These are phyloP conservation scores for Dothiorella sarmentorum DNA, from an alignment of 2,329 filamentous ascomycete genomes.

Conservation along the genomic window DNA sequence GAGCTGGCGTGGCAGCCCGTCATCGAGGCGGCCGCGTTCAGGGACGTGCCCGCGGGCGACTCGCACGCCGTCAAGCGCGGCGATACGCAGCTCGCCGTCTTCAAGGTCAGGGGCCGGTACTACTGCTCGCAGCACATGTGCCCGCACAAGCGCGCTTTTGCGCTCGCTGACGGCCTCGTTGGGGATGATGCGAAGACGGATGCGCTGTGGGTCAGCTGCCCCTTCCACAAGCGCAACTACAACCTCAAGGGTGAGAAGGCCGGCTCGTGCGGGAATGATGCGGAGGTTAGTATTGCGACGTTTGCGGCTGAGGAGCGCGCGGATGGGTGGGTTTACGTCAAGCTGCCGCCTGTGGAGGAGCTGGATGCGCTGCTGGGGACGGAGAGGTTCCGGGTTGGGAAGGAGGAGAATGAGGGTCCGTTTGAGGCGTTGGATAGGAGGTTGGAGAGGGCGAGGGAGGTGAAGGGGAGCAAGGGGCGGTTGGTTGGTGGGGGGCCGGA, in stretches of 20 bases:
- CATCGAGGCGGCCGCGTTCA: constrained; percentile 67
- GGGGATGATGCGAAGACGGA: constrained; percentile 60
- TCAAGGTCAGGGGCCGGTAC: constrained; percentile 75
- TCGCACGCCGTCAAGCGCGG: constrained; percentile 77
- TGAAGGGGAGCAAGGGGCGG: constrained; percentile 53
- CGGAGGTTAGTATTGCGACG: constrained; percentile 72
- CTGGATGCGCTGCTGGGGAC: constrained; percentile 77
- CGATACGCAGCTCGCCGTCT: constrained; percentile 84
- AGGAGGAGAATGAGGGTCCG: constrained; percentile 59
- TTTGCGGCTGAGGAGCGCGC: constrained; percentile 72
- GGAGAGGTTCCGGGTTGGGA: constrained; percentile 71
- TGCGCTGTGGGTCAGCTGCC: constrained; percentile 82
- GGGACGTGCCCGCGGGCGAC: constrained; percentile 65
- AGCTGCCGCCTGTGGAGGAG: constrained; percentile 75
- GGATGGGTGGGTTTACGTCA: constrained; percentile 76
- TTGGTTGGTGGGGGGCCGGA: constrained; percentile 25
- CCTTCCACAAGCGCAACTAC: constrained; percentile 87
- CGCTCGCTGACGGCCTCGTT: constrained; percentile 80
- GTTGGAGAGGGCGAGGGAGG: constrained; percentile 41
- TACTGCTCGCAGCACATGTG: constrained; percentile 94
- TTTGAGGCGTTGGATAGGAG: constrained; percentile 57
- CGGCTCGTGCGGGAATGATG: constrained; percentile 73
- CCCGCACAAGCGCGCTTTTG: constrained; percentile 85
- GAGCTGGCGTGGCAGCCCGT: constrained; percentile 75
- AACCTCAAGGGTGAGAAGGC: constrained; percentile 63